A percentile compares a stretch with the other conserved stretches of the same genome.
Conservation (phyloP, 2,329 filamentous ascomycete genomes). For the Cercospora sesami region DNA sequence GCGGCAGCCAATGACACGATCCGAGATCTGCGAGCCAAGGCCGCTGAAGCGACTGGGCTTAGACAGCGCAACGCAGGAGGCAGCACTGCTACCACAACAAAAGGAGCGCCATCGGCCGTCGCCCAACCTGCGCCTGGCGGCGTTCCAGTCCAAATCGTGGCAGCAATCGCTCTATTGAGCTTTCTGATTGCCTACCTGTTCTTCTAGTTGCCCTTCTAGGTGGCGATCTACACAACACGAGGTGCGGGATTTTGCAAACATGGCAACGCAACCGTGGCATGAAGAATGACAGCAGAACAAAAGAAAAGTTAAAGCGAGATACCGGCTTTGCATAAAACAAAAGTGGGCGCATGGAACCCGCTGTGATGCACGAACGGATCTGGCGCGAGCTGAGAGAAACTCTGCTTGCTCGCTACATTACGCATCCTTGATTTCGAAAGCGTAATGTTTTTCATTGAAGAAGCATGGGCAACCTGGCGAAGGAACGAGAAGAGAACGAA, state of each 20-base stretch:
- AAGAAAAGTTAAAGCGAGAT: neutral
- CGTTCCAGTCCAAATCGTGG: conserved; percentile 82
- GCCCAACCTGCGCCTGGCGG: conserved; percentile 55
- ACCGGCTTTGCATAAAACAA: neutral
- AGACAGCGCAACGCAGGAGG: conserved; percentile 68
- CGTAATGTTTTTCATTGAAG: neutral
- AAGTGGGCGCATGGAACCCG: neutral
- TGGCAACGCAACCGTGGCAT: neutral
- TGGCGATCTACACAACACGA: conserved; percentile 4
- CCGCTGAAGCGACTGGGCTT: conserved; percentile 61
- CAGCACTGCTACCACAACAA: conserved; percentile 23
- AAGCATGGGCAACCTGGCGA: conserved; percentile 1
- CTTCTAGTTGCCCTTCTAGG: conserved; percentile 61
- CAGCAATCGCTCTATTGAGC: conserved; percentile 79
- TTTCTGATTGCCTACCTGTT: conserved; percentile 96
- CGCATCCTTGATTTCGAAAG: neutral
- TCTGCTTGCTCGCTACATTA: neutral
- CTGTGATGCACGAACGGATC: neutral
- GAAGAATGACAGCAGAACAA: neutral
- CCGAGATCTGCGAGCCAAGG: conserved; percentile 63
- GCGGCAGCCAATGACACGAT: conserved; percentile 74
- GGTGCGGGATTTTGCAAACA: neutral
- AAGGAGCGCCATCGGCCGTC: conserved; percentile 25
- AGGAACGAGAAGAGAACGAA: neutral
- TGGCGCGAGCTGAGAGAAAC: neutral